These are phyloP conservation scores for Hemisphaericaspora nanyangensis DNA, from an alignment of 805 yeast genomes.

Conservation along the genomic window DNA sequence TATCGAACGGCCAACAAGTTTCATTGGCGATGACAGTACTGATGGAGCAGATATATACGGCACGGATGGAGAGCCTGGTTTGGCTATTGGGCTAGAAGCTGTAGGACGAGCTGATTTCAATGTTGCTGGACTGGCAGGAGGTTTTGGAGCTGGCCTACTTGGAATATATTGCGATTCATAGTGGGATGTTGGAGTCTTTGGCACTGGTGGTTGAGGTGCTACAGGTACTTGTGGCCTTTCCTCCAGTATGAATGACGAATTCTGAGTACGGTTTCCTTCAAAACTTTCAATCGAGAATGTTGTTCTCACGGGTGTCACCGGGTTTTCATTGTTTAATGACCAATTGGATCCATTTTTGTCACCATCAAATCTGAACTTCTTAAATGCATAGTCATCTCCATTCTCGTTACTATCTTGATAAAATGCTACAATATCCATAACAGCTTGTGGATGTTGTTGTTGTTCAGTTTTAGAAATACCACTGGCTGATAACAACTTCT, in stretches of 20 bases:
- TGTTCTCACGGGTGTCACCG: slow-evolving; percentile 5
- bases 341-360: slow-evolving; percentile 7
- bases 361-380: slow-evolving; percentile 34
- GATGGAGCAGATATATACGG: slow-evolving; percentile 1
- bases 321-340: slow-evolving; percentile 20
- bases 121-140: slow-evolving; percentile 30
- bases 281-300: slow-evolving; percentile 4
- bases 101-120: slow-evolving; percentile 2
- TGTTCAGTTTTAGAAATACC: slow-evolving; percentile 89
- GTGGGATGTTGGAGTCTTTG: slow-evolving; percentile 22
- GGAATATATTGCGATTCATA: slow-evolving; percentile 52
- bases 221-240: slow-evolving; percentile 2
- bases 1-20: slow-evolving; percentile 22
- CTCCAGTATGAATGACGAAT: slow-evolving; percentile 37
- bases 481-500: slow-evolving; percentile 70
- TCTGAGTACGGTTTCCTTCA: slow-evolving; percentile 29
- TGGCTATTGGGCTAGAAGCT: not conserved
- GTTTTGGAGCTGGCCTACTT: slow-evolving; percentile 66
- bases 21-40: slow-evolving; percentile 3
- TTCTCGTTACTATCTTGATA: slow-evolving; percentile 58
- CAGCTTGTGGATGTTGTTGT: slow-evolving; percentile 89
- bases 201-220: slow-evolving; percentile 7
- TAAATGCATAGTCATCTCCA: slow-evolving; percentile 39
- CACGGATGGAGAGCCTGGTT: not conserved
- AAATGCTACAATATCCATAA: slow-evolving; percentile 84